phyloP scores from a whole-genome alignment of 2,329 filamentous ascomycete species.

The Penicillium sp. region DNA sequence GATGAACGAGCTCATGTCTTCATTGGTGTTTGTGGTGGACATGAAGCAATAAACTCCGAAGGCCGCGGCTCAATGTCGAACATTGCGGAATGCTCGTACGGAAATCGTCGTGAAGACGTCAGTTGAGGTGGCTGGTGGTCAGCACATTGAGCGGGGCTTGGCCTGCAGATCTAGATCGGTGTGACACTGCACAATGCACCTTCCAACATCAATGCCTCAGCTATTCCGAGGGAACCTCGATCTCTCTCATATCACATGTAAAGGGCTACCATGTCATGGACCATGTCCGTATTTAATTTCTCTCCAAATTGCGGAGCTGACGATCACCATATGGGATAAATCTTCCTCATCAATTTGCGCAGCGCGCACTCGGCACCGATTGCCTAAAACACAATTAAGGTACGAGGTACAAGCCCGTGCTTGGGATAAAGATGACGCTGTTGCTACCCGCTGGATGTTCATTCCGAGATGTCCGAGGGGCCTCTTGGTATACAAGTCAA shows the following conservation, averaged over 20 bases:
- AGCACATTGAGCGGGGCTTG: slow-evolving; percentile 6
- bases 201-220: background rate
- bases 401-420: background rate
- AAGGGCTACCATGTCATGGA: too few species aligned
- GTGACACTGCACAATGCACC: slow-evolving; percentile 2
- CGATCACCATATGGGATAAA: background rate
- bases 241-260: background rate
- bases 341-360: slow-evolving; percentile 4
- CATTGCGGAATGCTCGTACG: background rate
- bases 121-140: slow-evolving; percentile 10
- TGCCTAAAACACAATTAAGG: too few species aligned
- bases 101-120: background rate
- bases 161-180: slow-evolving; percentile 10
- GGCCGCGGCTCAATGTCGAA: background rate
- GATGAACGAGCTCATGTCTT: background rate
- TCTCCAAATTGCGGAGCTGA: background rate
- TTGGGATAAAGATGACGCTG: background rate
- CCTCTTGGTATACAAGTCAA: background rate
- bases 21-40: background rate
- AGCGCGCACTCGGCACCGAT: slow-evolving; percentile 9
- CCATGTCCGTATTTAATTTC: background rate
- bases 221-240: background rate
- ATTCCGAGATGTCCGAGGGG: slow-evolving; percentile 6
- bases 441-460: background rate
- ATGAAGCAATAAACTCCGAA: background rate